Conservation (phyloP, 306 rosid species). For the Cercis canadensis region DNA sequence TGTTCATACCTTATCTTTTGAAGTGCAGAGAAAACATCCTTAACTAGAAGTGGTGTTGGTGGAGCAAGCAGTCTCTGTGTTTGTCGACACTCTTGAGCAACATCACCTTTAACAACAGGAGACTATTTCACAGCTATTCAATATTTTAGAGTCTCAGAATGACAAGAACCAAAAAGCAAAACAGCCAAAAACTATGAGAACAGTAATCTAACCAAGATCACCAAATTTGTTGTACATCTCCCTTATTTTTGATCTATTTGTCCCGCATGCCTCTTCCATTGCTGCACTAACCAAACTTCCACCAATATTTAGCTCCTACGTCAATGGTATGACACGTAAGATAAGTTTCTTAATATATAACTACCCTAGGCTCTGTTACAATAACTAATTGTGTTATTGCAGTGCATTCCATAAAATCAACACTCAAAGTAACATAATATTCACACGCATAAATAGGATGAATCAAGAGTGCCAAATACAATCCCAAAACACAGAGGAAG, state of each 20-base stretch:
- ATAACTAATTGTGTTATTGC: background rate
- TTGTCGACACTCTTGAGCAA: conserved; percentile 92
- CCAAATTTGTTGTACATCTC: conserved; percentile 91
- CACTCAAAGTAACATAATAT: no score
- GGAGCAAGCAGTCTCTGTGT: conserved; percentile 87
- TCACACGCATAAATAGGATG: background rate
- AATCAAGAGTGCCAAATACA: conserved; percentile 2
- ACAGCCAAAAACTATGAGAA: conserved; percentile 29
- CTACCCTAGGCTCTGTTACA: background rate
- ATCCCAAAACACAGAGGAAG: background rate
- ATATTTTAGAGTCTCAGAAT: conserved; percentile 20
- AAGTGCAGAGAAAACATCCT: conserved; percentile 73
- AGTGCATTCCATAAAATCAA: background rate
- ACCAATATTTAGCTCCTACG: conserved; percentile 90
- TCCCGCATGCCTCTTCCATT: conserved; percentile 87
- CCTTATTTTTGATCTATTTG: conserved; percentile 66
- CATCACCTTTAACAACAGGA: conserved; percentile 77
- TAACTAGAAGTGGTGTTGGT: conserved; percentile 77
- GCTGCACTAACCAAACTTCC: conserved; percentile 88
- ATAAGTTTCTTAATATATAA: conserved; percentile 27
- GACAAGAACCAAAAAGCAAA: conserved; percentile 33
- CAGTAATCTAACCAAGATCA: conserved; percentile 75
- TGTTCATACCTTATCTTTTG: conserved; percentile 71
- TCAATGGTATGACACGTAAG: conserved; percentile 8
- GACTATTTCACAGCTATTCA: conserved; percentile 38